Base-by-base conservation (phyloP, 768 basidiomycete genomes). In the Trametes villosa region DNA sequence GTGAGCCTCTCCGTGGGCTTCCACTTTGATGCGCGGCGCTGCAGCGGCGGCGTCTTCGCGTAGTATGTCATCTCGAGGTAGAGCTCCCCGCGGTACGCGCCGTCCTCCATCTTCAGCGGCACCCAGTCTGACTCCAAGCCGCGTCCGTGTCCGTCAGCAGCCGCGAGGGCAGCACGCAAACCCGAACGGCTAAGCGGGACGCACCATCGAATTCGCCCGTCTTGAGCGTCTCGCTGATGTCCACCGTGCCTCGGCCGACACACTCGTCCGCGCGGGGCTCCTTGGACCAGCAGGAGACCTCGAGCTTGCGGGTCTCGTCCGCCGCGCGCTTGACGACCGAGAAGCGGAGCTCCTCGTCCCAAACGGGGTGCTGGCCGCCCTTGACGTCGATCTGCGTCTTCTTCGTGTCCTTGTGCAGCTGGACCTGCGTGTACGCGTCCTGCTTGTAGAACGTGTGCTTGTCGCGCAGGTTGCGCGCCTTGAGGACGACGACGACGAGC, bases 1-100 rank as follows among this genome's bases (percentile, higher is more conserved):
- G 63, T 63, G 57, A 76, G 45, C 62, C 69, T 40, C 64, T 71
- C 60, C 60, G 65, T 48, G 18, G 72, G 67, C 27, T 60, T 55
- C 59, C 71, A 56, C 62, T 74, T 78, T 31, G 71, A 74, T 59
- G 67, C 68, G 57, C 66, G 70, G 41, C 70, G 76, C 59, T 62
- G 65, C 47, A 65, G 69, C 55, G 66, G 86, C 9, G 87, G 85
- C 4, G 80, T 83, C 55, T 88, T 86, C 3, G 93, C 83, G 74
- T 86, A 98, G 77, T 87, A 98, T 1, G 96, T 98, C 86, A 97
- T 89, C 73, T 98, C 96, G 17, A 97, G 81, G 71, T 92, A 97
- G 11, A 96, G 65, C 54, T 97, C 92, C 7, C 96, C 96, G 24
- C 91, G 86, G 53, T 85, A 79, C 9, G 85, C 82, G 8, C 65